Evolutionary conservation across 345 rosid genomes (phyloP), one percentile per base, ranked within the genome.

Genomic region (Boechera divaricarpa): DNA sequence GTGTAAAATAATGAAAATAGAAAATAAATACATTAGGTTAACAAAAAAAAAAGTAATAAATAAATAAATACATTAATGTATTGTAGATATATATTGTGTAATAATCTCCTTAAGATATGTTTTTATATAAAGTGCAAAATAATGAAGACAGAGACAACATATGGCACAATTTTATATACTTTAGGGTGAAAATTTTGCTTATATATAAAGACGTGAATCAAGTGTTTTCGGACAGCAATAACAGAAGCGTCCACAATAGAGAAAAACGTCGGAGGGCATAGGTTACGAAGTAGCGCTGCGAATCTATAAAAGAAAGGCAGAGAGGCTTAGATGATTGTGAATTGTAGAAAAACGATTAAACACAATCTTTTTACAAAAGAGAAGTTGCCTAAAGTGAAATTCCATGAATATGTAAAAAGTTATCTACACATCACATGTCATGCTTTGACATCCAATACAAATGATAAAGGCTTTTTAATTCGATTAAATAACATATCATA

Each of bases 341-440:
- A 74, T 15, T 18, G 7, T 4, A 47, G 21, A 18, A 1, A 15
- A 42, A 31, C 2, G 32, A 31, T 31, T 31, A 31, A 31, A 31
- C 32, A 21, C 24, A 21, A 21, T 38, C 42, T 38, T 52, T 10
- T 21, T 62, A 63, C 51, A 49, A 57, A 33, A 36, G 16, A 12
- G 21, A 66, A 56, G 21, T 65, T 64, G 9, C 3, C 4, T 28
- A 44, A 42, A 63, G 24, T 28, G 38, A 42, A 13, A 28, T 63
- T 67, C 61, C 33, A 67, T 58, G 54, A 67, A 75, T 39, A 26
- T 24, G 32, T 29, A n/a, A 67, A 67, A 76, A 51, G 63, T 59
- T 60, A 29, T 32, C 56, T 24, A 76, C 69, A 69, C 48, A 61
- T 56, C 79, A 76, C 75, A 76, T 76, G 79, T 61, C 75, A 76